Evolutionary conservation across 1,284 basidiomycete species (phyloP), one percentile per base, ranked within the genome.

Genomic region (Trametes hirsuta): DNA sequence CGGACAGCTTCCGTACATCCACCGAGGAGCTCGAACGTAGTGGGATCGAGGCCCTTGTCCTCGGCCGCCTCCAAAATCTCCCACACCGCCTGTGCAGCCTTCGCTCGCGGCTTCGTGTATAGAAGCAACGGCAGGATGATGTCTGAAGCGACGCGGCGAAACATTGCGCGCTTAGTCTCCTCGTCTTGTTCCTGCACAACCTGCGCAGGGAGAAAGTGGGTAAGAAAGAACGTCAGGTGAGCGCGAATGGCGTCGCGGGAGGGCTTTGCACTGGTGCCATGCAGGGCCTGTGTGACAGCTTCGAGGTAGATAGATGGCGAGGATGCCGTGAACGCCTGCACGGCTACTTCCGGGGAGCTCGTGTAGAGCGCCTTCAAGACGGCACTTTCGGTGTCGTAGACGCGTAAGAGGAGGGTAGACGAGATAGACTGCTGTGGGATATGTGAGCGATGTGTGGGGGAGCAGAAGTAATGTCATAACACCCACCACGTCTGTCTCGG

Each of bases 51-150:
- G 21, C 56, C 55, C 15, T 67, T 68, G 9, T 69, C 68, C 46
- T 76, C 68, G n/a, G 68, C 67, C 6, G 72, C 63, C 24, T 74
- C 74, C 24, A 92, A 69, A 12, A 81, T 73, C 58, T 85, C 84
- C 92, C 93, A 94, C 0, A 87, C 83, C 24, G 80, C 70, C 30
- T 81, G 79, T 0, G 84, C 79, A 0, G 85, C 87, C 66, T 84
- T 86, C 62, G 87, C 83, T 47, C 85, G 81, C 4, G 87, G 76
- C 68, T 91, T 91, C 4, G 88, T 88, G 62, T 85, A 87, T 12
- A 96, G 73, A 18, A 96, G 74, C 66, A 86, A 85, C 0, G 91
- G 90, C 69, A 93, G 90, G 48, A 95, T 73, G 1, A 90, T 71
- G 21, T 76, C 72, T 66, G 86, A 77, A 64, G 93, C 86, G 9